phyloP scores from a whole-genome alignment of 495 filamentous ascomycete species.

The Penicillium goetzii region DNA sequence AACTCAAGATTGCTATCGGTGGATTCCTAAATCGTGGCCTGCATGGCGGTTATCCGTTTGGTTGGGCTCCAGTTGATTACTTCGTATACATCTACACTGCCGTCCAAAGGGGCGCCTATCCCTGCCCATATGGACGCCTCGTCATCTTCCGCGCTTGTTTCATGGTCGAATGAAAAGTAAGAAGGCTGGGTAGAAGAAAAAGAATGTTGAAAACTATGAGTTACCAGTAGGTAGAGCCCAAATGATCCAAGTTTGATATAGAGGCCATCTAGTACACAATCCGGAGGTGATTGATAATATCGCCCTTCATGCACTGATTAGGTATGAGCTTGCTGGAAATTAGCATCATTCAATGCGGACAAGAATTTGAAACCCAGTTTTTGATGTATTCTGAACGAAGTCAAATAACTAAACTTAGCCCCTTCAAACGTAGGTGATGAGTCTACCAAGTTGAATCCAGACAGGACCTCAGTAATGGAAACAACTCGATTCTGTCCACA shows the following conservation, averaged over 20 bases:
- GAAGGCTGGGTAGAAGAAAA: background rate
- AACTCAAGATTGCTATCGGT: background rate
- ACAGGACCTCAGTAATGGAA: too few species aligned
- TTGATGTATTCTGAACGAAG: too few species aligned
- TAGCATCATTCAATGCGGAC: too few species aligned
- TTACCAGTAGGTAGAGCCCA: background rate
- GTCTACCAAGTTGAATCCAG: too few species aligned
- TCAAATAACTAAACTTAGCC: too few species aligned
- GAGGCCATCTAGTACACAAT: too few species aligned
- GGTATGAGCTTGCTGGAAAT: too few species aligned
- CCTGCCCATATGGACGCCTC: background rate
- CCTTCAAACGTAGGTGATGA: too few species aligned
- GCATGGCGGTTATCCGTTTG: conserved; percentile 4
- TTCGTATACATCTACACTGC: background rate
- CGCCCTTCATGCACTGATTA: too few species aligned
- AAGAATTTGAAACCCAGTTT: too few species aligned
- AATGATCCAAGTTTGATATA: too few species aligned
- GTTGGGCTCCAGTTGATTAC: background rate
- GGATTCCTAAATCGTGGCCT: background rate
- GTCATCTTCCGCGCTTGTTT: background rate
- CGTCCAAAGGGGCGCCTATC: background rate
- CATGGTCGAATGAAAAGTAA: background rate
- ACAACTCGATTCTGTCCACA: too few species aligned
- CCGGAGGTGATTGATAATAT: background rate
- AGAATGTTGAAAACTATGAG: background rate